phyloP scores from a whole-genome alignment of 169 alveolate genomes.

The Plasmodium adleri region DNA sequence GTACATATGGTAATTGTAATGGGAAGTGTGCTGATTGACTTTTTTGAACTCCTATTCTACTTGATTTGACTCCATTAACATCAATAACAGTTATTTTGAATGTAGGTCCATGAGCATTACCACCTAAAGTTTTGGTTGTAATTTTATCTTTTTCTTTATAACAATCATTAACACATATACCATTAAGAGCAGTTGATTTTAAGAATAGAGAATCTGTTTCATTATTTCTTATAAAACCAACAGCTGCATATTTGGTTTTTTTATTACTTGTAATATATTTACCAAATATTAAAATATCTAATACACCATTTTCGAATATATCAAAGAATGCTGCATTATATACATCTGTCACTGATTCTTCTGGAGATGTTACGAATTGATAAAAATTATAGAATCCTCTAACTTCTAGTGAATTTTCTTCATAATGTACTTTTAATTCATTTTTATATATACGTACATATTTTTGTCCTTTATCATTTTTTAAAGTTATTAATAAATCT shows the following conservation, averaged over 20 bases:
- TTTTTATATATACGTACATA: constrained; percentile 71
- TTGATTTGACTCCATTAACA: constrained; percentile 81
- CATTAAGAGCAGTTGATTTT: constrained; percentile 78
- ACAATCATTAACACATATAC: constrained; percentile 76
- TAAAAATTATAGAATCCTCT: constrained; percentile 57
- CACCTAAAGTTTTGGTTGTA: constrained; percentile 60
- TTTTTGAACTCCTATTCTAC: constrained; percentile 79
- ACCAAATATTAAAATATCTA: constrained; percentile 80
- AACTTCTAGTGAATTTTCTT: constrained; percentile 20
- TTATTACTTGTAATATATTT: constrained; percentile 35
- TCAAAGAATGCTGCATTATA: constrained; percentile 81
- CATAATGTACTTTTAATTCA: constrained; percentile 28
- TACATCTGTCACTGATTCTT: constrained; percentile 39
- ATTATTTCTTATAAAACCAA: constrained; percentile 41
- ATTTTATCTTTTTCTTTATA: constrained; percentile 44
- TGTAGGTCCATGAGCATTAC: constrained; percentile 81
- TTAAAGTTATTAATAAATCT: constrained; percentile 50
- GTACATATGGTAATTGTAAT: constrained; percentile 79
- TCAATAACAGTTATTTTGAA: constrained; percentile 86
- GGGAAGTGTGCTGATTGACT: constrained; percentile 79
- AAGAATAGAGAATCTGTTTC: constrained; percentile 78
- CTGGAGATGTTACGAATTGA: constrained; percentile 54
- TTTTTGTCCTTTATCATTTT: constrained; percentile 67
- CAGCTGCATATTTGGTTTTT: constrained; percentile 39
- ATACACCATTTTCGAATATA: constrained; percentile 79